Conservation (phyloP, 2,329 filamentous ascomycete genomes). For the Nothophoma quercina region DNA sequence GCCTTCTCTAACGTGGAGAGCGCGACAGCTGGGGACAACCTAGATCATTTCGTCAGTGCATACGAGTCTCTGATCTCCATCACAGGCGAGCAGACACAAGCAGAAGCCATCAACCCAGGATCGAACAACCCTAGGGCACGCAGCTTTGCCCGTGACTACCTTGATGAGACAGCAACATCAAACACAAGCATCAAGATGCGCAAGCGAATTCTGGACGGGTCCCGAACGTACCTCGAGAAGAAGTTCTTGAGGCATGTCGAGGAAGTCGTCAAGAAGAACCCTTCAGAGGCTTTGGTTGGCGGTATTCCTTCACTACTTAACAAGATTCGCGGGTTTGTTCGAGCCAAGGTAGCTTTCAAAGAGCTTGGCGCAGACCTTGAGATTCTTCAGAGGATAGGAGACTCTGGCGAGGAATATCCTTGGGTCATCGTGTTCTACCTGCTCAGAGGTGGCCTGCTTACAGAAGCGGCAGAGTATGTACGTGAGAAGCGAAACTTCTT, state of each 20-base stretch:
- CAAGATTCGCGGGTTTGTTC: slow-evolving; percentile 92
- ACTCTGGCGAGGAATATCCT: slow-evolving; percentile 74
- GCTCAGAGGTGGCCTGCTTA: slow-evolving; percentile 81
- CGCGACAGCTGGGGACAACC: slow-evolving; percentile 73
- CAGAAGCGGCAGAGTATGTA: slow-evolving; percentile 87
- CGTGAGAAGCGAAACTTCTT: slow-evolving; percentile 83
- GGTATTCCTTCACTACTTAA: slow-evolving; percentile 87
- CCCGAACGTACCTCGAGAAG: slow-evolving; percentile 79
- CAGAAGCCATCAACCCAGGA: slow-evolving; percentile 63
- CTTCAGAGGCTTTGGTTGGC: slow-evolving; percentile 86
- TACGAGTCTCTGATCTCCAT: slow-evolving; percentile 84
- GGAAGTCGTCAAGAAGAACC: slow-evolving; percentile 78
- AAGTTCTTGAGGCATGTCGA: slow-evolving; percentile 83
- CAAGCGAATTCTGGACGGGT: slow-evolving; percentile 81
- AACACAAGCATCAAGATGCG: slow-evolving; percentile 70
- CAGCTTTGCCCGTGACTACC: slow-evolving; percentile 77
- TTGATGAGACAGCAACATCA: slow-evolving; percentile 76
- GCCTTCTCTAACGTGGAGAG: slow-evolving; percentile 79
- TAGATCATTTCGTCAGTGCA: slow-evolving; percentile 78
- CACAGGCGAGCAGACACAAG: slow-evolving; percentile 69
- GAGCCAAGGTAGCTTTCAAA: slow-evolving; percentile 79
- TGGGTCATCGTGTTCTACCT: slow-evolving; percentile 97
- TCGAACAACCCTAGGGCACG: slow-evolving; percentile 75
- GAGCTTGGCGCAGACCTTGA: slow-evolving; percentile 83
- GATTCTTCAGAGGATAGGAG: slow-evolving; percentile 76